Evolutionary conservation across 768 basidiomycete species (phyloP).

Genomic region (Mycena olivaceomarginata): DNA sequence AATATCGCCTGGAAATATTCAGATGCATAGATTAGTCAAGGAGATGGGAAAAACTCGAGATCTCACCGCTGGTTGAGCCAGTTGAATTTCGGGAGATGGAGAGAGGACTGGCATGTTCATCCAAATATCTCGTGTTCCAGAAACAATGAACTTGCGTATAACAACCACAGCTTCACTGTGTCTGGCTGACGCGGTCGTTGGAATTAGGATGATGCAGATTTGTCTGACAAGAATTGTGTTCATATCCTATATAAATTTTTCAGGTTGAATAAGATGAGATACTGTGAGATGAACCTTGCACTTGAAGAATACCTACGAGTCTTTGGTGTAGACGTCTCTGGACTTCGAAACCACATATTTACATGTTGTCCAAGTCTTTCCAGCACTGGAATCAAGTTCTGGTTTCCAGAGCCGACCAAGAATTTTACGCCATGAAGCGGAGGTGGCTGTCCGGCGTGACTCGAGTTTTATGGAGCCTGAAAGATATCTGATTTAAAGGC

Average conservation of each 20-base stretch:
- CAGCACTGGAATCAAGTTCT: no score
- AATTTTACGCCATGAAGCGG: no score
- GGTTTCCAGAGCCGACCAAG: no score
- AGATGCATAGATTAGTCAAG: no score
- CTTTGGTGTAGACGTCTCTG: background rate
- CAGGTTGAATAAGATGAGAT: background rate
- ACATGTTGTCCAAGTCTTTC: background rate
- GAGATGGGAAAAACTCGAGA: no score
- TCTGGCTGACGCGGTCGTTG: background rate
- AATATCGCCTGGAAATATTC: background rate
- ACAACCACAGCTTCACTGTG: constrained; percentile 10
- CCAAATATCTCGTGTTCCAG: constrained; percentile 2
- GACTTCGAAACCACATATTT: constrained; percentile 5
- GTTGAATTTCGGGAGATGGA: background rate
- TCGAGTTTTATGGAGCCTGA: no score
- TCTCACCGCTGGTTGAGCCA: background rate
- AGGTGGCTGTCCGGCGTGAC: no score
- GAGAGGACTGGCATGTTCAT: constrained; percentile 27
- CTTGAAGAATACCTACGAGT: background rate
- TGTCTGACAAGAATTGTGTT: background rate
- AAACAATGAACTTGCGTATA: background rate
- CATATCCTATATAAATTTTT: background rate
- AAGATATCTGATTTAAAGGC: no score
- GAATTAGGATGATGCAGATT: constrained; percentile 19
- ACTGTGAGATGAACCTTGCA: background rate